These are phyloP conservation scores for Spongospora subterranea DNA, from an alignment of 208 protist genomes.

Conservation along the genomic window DNA sequence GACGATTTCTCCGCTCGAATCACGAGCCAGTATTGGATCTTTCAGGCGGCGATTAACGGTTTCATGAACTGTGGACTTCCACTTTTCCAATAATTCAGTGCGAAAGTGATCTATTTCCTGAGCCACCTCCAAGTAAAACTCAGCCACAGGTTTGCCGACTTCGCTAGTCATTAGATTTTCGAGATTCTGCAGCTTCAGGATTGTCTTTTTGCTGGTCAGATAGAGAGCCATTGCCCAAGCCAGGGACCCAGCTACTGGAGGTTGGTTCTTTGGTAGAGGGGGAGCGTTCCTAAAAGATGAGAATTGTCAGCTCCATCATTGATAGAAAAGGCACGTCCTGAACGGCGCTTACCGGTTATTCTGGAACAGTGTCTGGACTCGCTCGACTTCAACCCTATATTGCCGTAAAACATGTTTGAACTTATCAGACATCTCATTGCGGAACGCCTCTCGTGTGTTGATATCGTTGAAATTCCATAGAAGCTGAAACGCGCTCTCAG, in stretches of 20 bases:
- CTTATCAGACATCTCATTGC: conserved; percentile 88
- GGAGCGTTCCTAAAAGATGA: conserved; percentile 75
- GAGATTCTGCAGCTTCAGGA: conserved; percentile 89
- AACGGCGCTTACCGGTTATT: conserved; percentile 75
- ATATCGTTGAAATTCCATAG: conserved; percentile 94
- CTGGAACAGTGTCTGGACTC: conserved; percentile 87
- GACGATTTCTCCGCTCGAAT: conserved; percentile 33
- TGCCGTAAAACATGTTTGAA: conserved; percentile 91
- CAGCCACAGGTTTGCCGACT: conserved; percentile 82
- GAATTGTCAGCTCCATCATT: not conserved
- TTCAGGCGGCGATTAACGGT: conserved; percentile 86
- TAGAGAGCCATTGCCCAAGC: conserved; percentile 93
- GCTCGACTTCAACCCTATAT: conserved; percentile 76
- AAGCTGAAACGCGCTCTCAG: conserved; percentile 94
- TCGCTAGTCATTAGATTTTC: conserved; percentile 72
- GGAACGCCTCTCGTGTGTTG: conserved; percentile 83
- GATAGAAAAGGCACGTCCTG: not conserved
- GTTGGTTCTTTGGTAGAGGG: conserved; percentile 94
- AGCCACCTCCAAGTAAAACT: conserved; percentile 88
- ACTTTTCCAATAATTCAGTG: conserved; percentile 84
- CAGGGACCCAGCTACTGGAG: conserved; percentile 88
- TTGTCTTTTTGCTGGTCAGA: conserved; percentile 92
- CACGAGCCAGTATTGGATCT: conserved; percentile 79
- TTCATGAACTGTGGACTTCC: conserved; percentile 84
- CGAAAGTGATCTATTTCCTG: conserved; percentile 91